These are phyloP conservation scores for Pseudogymnoascus sp. DNA, from an alignment of 2,329 filamentous ascomycete genomes.

Conservation along the genomic window DNA sequence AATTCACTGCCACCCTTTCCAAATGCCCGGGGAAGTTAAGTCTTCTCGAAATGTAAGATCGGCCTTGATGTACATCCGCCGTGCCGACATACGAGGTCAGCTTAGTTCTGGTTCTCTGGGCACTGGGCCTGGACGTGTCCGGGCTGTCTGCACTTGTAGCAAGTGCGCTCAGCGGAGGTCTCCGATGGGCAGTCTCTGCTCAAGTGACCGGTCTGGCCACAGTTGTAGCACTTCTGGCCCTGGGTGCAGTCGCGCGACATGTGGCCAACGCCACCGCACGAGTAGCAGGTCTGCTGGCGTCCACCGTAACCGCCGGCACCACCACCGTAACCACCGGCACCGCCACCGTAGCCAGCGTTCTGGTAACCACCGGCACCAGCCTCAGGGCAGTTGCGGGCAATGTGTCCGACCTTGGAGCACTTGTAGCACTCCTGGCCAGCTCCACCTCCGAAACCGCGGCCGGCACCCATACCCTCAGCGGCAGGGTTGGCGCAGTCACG, in stretches of 20 bases:
- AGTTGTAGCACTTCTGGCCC: conserved; percentile 99
- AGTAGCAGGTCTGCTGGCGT: conserved; percentile 77
- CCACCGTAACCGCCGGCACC: conserved; percentile 40
- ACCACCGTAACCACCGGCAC: conserved; percentile 34
- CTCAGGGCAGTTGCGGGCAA: conserved; percentile 82
- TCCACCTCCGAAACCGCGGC: conserved; percentile 30
- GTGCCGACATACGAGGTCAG: conserved; percentile 9
- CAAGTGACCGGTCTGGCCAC: conserved; percentile 85
- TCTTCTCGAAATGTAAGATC: conserved; percentile 16
- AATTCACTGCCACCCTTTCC: conserved; percentile 12
- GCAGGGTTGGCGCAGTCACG: conserved; percentile 49
- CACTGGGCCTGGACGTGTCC: conserved; percentile 92
- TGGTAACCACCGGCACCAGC: conserved; percentile 46
- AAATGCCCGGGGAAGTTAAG: conserved; percentile 11
- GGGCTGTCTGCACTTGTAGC: conserved; percentile 85
- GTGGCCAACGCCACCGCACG: conserved; percentile 92
- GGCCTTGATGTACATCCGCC: conserved; percentile 15
- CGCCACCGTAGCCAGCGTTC: conserved; percentile 38
- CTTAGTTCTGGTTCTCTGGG: conserved; percentile 56
- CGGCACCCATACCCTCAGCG: conserved; percentile 24
- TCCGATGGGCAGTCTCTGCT: conserved; percentile 95
- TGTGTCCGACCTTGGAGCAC: conserved; percentile 94
- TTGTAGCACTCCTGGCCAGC: conserved; percentile 79
- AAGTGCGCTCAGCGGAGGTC: conserved; percentile 84
- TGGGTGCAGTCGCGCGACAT: conserved; percentile 97